Percentiles rank a stretch among this genome's conserved stretches.
These are phyloP conservation scores for Akebia trifoliata DNA, from an alignment of 164 flowering plant species.

Conservation along the genomic window DNA sequence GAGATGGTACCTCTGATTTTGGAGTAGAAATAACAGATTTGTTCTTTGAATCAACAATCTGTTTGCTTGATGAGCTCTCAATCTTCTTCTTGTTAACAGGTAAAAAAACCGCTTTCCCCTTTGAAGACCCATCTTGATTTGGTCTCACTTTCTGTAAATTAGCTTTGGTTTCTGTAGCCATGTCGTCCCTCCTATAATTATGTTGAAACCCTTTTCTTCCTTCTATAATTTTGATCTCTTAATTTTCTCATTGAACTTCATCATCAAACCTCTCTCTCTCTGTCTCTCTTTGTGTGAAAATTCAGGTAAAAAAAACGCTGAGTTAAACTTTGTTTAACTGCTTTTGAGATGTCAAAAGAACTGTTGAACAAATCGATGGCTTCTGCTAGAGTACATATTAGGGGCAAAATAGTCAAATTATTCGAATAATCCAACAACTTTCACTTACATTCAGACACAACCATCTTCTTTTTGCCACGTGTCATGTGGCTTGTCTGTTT, in stretches of 20 bases:
- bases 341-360: conserved; percentile 1
- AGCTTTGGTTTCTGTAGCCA: conserved; percentile 38
- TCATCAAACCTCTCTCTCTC: not conserved
- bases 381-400: no score
- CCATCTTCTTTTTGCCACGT: no score
- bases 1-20: conserved; percentile 47
- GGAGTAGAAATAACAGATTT: conserved; percentile 29
- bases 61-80: conserved; percentile 38
- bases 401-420: no score
- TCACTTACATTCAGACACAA: no score
- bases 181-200: conserved; percentile 4
- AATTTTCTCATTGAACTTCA: no score
- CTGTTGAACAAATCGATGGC: no score
- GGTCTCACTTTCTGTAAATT: conserved; percentile 32
- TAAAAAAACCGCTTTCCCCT: conserved; percentile 27
- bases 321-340: conserved; percentile 6
- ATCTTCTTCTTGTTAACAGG: conserved; percentile 36
- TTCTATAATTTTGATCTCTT: no score
- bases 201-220: conserved; percentile 3
- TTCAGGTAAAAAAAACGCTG: not conserved
- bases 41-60: conserved; percentile 28
- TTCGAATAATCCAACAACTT: no score
- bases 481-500: no score
- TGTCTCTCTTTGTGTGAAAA: not conserved
- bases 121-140: conserved; percentile 32